Percentiles rank a stretch among this genome's conserved stretches.
Evolutionary conservation across 768 basidiomycete genomes (phyloP).

Genomic region (Tulasnella sp.): DNA sequence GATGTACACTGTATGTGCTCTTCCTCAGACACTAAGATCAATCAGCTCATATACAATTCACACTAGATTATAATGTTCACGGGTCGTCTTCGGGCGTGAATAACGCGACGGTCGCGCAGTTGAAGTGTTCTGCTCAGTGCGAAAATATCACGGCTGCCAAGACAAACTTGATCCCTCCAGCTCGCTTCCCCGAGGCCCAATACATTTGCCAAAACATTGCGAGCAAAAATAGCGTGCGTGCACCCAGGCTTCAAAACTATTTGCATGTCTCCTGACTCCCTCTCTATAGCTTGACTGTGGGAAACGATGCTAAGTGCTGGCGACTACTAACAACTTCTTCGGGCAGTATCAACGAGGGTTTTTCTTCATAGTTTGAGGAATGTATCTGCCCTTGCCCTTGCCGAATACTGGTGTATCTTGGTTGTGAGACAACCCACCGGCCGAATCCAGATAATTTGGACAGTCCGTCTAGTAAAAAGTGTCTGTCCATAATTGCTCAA

Average conservation of each 20-base stretch:
- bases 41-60: neutral
- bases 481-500: too few relatives aligned
- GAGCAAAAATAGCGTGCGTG: slow-evolving; percentile 18
- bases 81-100: slow-evolving; percentile 40
- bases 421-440: too few relatives aligned
- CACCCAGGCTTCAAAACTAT: neutral
- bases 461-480: too few relatives aligned
- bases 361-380: too few relatives aligned
- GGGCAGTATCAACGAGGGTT: too few relatives aligned
- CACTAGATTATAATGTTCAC: slow-evolving; percentile 33
- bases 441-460: too few relatives aligned
- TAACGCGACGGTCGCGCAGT: slow-evolving; percentile 38
- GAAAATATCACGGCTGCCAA: slow-evolving; percentile 30
- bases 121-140: slow-evolving; percentile 39
- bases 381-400: too few relatives aligned
- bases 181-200: slow-evolving; percentile 30
- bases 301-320: neutral
- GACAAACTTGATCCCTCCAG: slow-evolving; percentile 25
- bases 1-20: slow-evolving; percentile 36
- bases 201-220: slow-evolving; percentile 47
- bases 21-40: neutral
- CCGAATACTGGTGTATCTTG: too few relatives aligned
- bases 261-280: neutral
- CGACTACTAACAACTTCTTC: too few relatives aligned
- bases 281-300: neutral